Base-by-base conservation (phyloP, 768 basidiomycete species). In the Boletus patriciae region DNA sequence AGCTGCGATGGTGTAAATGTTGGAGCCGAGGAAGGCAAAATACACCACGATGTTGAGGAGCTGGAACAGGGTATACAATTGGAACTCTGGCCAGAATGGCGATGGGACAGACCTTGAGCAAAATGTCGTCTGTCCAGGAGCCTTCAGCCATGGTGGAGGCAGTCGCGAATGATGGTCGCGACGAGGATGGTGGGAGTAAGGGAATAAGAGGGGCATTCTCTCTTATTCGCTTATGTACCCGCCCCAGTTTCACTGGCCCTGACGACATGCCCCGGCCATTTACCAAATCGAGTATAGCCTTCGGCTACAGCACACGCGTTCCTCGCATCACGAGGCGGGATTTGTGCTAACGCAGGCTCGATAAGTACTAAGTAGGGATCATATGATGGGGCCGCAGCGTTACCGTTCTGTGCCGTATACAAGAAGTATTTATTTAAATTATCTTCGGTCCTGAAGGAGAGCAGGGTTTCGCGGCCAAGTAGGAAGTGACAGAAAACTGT, bases 1-100 rank as follows among this genome's bases (percentile, higher is more conserved):
- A 3, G 84, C 81, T 7, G 92, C 86, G 58, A 94, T 81, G 50
- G 87, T 88, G 79, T 92, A 95, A 54, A 94, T 80, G 74, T 96
- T 96, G 38, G 88, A 89, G 33, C 91, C 94, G n/a, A 96, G 78
- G 75, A 95, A 93, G 57, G 89, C 69, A 67, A 92, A 80, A 70
- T 92, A 96, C 46, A 89, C 86, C 52, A 93, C 54, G 54, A 96
- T 79, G 74, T 97, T 97, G 59, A 84, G 74, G 65, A 95, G 77
- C 85, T 87, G 40, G 42, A 23, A 31, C 4, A 36, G 19, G 23
- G 23, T 18, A 18, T 31, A 40, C 21, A n/a, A 48, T 42, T 27
- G 29, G 8, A 6, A 34, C 23, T 43, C 16, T 15, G 23, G 6
- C 6, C n/a, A 6, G 46, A 19, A 27, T 16, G 31, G 6, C 1